Evolutionary conservation across 768 basidiomycete genomes (phyloP), one percentile per base, ranked within the genome.

Genomic region (Strobilomyces confusus): DNA sequence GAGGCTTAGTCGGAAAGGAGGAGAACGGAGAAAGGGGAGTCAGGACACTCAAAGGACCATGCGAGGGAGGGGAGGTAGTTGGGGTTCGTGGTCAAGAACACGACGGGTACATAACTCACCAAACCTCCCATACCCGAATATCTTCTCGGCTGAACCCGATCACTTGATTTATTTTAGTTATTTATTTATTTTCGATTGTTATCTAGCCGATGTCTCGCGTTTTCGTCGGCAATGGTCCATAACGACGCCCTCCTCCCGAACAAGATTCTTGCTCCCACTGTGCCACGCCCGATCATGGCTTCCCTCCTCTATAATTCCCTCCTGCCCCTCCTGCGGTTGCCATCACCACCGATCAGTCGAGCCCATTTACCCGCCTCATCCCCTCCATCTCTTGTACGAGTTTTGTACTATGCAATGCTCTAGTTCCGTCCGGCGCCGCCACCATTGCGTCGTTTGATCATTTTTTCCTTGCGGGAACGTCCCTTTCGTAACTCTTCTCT

Each of bases 1-100:
- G 72, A 72, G 77, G 77, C 13, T 62, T 57, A 45, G 63, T 70
- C 76, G 76, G 77, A 37, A 48, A 44, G 48, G 64, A 61, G 58
- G 62, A 58, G 55, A 60, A 60, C 55, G 62, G 63, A 63, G 62
- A 65, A 61, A 55, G 59, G 57, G 62, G 59, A 49, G 49, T n/a
- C 44, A 52, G 51, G 50, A 38, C 60, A 58, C 68, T 69, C 68
- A 69, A 71, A 68, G 64, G 69, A 70, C 68, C 70, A 69, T 71
- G 64, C 61, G 59, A 63, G 52, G 56, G 62, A 53, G 58, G 60
- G 59, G 52, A 49, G 50, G 54, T 49, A 25, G 62, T 63, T 56
- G 57, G 56, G 29, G 29, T 29, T 50, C 26, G 55, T 63, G 66
- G 63, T 66, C 62, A 70, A 44, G 63, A 69, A 60, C 58, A 67